A percentile compares a stretch with the other conserved stretches of the same genome.
Conservation (phyloP, 345 rosid genomes). For the Salix viminalis region DNA sequence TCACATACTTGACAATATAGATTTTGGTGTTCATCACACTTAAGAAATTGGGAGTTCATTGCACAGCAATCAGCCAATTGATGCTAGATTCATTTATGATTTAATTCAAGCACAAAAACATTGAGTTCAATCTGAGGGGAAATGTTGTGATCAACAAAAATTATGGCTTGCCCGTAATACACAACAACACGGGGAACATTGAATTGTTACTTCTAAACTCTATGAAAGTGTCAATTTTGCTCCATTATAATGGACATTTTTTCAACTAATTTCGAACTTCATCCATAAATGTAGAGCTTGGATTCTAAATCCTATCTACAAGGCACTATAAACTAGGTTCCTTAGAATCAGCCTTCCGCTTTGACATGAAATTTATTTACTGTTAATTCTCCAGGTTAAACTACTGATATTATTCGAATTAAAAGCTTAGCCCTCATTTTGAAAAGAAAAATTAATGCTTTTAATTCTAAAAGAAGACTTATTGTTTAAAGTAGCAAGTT, state of each 20-base stretch:
- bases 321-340: no score
- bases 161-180: background rate
- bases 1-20: background rate
- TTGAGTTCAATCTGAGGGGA: background rate
- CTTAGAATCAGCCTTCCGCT: background rate
- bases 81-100: background rate
- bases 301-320: no score
- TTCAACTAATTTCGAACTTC: no score
- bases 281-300: no score
- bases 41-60: background rate
- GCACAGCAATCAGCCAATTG: background rate
- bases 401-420: no score
- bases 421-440: no score
- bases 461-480: background rate
- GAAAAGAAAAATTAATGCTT: no score
- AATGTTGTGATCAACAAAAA: background rate
- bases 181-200: background rate
- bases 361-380: background rate
- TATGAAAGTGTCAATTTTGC: background rate
- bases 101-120: background rate
- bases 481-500: background rate
- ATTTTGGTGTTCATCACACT: background rate
- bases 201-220: background rate
- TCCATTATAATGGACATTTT: background rate
- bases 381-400: no score